These are phyloP conservation scores for Panaeolus cyanescens DNA, from an alignment of 768 basidiomycete species.

Conservation along the genomic window DNA sequence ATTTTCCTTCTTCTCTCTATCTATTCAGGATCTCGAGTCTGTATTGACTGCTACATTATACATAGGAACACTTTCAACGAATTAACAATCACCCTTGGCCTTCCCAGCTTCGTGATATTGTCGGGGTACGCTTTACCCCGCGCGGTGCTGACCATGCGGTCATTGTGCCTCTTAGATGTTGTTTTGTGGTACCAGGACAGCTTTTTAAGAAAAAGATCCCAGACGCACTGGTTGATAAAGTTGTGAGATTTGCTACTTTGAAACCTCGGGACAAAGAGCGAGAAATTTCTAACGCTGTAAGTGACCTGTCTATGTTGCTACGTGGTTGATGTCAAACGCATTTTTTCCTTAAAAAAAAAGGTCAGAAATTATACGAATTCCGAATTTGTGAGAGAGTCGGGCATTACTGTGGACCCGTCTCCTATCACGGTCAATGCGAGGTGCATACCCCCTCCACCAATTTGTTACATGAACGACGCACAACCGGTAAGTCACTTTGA, in stretches of 20 bases:
- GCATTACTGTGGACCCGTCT: conserved; percentile 31
- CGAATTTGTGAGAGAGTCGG: conserved; percentile 39
- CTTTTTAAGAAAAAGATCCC: conserved; percentile 45
- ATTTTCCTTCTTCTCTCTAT: not conserved
- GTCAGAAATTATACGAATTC: conserved; percentile 21
- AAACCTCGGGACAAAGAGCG: conserved; percentile 43
- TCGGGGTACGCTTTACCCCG: conserved; percentile 37
- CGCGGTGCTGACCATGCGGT: conserved; percentile 23
- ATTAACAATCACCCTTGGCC: conserved; percentile 37
- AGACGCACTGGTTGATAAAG: conserved; percentile 31
- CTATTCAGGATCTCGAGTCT: no score
- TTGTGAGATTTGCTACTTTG: conserved; percentile 51
- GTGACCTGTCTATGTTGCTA: not conserved
- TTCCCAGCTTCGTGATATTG: conserved; percentile 29
- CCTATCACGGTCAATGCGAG: conserved; percentile 26
- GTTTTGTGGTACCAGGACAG: conserved; percentile 46
- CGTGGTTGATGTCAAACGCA: not conserved
- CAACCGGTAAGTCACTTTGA: no score
- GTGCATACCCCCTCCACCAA: conserved; percentile 15
- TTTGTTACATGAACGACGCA: conserved; percentile 14
- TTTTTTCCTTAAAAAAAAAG: conserved; percentile 3
- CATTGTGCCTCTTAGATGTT: conserved; percentile 54
- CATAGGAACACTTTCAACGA: conserved; percentile 42
- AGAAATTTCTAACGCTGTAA: conserved; percentile 36
- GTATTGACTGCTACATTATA: no score